Conservation (phyloP, 495 filamentous ascomycete species). For the Chaetomium fimeti region DNA sequence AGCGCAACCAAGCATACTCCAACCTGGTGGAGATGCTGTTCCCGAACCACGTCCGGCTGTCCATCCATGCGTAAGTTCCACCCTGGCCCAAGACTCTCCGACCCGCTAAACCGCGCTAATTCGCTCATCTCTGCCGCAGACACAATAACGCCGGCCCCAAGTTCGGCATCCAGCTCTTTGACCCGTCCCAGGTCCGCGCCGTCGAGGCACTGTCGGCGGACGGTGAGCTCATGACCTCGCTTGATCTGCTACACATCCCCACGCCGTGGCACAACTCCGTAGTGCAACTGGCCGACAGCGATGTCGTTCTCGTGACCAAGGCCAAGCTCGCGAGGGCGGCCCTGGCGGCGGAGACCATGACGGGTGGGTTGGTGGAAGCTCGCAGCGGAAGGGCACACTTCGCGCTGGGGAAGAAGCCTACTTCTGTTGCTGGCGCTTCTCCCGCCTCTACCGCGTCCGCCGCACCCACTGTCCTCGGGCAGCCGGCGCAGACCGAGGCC, state of each 20-base stretch:
- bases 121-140: slow-evolving; percentile 1
- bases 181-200: slow-evolving; percentile 19
- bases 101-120: background rate
- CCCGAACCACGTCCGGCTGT: slow-evolving; percentile 22
- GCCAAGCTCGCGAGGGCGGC: slow-evolving; percentile 24
- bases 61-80: slow-evolving; percentile 20
- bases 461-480: background rate
- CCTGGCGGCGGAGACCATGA: slow-evolving; percentile 11
- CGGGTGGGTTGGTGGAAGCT: slow-evolving; percentile 6
- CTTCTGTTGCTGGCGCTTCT: background rate
- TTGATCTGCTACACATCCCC: slow-evolving; percentile 26
- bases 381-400: slow-evolving; percentile 12
- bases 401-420: slow-evolving; percentile 4
- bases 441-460: background rate
- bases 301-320: slow-evolving; percentile 23
- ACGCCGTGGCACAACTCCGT: slow-evolving; percentile 28
- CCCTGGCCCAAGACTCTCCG: too few relatives aligned
- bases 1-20: slow-evolving; percentile 28
- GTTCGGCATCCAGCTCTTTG: slow-evolving; percentile 27
- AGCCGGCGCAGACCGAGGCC: background rate
- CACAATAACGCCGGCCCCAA: slow-evolving; percentile 29
- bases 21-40: slow-evolving; percentile 22
- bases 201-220: slow-evolving; percentile 17
- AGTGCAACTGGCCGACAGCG: slow-evolving; percentile 18
- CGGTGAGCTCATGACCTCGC: slow-evolving; percentile 25